phyloP scores from a whole-genome alignment of 1,284 basidiomycete genomes.

The Cutaneotrichosporon daszewskae region DNA sequence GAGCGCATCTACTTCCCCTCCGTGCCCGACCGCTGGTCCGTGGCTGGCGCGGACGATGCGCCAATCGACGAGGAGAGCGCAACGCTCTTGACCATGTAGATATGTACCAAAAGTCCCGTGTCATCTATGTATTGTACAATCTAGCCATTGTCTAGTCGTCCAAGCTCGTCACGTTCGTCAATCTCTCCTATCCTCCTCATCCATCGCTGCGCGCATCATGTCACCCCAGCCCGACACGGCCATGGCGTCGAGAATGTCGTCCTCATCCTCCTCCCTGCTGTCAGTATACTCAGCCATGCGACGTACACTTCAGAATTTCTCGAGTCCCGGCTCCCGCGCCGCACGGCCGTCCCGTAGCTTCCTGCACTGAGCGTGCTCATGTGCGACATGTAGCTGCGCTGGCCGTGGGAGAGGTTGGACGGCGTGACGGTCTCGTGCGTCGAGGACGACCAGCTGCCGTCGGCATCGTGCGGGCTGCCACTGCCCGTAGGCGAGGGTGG shows the following conservation, averaged over 20 bases:
- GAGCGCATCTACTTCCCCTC: conserved; percentile 68
- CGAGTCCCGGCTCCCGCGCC: neutral
- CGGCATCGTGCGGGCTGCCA: no score
- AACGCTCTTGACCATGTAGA: conserved; percentile 3
- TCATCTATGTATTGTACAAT: no score
- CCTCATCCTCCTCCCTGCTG: conserved; percentile 5
- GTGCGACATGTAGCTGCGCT: no score
- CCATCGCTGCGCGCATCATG: conserved; percentile 46
- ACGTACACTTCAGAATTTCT: no score
- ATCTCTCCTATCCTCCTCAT: conserved; percentile 14
- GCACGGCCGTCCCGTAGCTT: neutral
- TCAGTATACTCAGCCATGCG: no score
- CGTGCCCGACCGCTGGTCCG: conserved; percentile 45
- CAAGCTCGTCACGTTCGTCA: neutral
- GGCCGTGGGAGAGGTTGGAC: no score
- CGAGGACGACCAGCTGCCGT: no score
- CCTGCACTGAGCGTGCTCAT: no score
- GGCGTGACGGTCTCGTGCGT: no score
- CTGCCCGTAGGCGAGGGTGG: no score
- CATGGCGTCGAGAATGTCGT: conserved; percentile 32
- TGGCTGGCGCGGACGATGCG: conserved; percentile 1
- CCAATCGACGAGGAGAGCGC: conserved; percentile 6
- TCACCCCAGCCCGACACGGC: conserved; percentile 42
- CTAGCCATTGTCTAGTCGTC: neutral
- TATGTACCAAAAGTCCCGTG: no score